Percentiles rank a stretch among this genome's conserved stretches.
Conservation (phyloP, 805 yeast genomes). For the Yueomyces sp. region DNA sequence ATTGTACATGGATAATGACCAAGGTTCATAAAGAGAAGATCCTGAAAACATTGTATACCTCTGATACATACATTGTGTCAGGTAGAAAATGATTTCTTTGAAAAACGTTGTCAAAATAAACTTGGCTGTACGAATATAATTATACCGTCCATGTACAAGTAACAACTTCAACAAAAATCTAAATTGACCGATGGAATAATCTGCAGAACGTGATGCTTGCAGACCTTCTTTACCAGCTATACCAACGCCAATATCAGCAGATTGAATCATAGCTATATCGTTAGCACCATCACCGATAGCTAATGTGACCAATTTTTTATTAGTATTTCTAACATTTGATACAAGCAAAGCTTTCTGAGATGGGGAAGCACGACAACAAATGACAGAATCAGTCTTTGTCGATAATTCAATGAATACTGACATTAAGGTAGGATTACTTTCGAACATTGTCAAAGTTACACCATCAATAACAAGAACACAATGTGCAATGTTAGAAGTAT, state of each 20-base stretch:
- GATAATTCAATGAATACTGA: conserved; percentile 75
- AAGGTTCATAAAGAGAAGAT: conserved; percentile 81
- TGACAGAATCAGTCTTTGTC: conserved; percentile 76
- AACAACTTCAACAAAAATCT: conserved; percentile 68
- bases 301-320: conserved; percentile 62
- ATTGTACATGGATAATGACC: conserved; percentile 96
- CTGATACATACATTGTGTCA: conserved; percentile 82
- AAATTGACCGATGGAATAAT: conserved; percentile 91
- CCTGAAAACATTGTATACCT: conserved; percentile 83
- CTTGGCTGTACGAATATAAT: conserved; percentile 81
- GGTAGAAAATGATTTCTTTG: conserved; percentile 81
- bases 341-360: conserved; percentile 93
- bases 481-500: conserved; percentile 72
- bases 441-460: conserved; percentile 62
- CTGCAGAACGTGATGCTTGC: conserved; percentile 92
- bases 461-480: conserved; percentile 94
- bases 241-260: conserved; percentile 96
- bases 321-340: conserved; percentile 55
- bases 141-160: conserved; percentile 92
- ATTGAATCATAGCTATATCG: conserved; percentile 97
- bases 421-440: conserved; percentile 57
- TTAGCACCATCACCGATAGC: conserved; percentile 99
- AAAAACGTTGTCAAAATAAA: conserved; percentile 89
- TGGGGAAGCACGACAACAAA: conserved; percentile 94
- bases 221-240: conserved; percentile 95